Evolutionary conservation across 805 yeast species (phyloP).

Genomic region (Groenewaldozyma tartarivorans): DNA sequence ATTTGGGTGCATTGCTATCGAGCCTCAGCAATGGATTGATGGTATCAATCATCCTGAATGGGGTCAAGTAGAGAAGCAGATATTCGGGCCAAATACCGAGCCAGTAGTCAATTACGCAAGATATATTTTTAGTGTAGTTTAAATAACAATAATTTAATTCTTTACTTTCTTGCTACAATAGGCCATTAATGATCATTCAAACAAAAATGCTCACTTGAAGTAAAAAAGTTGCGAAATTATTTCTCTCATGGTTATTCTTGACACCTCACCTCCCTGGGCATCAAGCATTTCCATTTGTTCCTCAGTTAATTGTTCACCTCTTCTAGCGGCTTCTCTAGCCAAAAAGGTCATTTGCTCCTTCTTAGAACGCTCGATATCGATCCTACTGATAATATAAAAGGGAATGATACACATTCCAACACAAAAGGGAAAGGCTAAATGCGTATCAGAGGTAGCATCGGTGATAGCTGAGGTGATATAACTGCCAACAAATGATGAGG

Average conservation of each 20-base stretch:
- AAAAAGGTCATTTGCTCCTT: conserved; percentile 7
- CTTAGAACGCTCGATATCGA: no score
- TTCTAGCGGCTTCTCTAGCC: conserved; percentile 7
- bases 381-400: no score
- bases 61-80: conserved; percentile 5
- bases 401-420: conserved; percentile 12
- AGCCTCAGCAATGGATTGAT: conserved; percentile 6
- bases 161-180: no score
- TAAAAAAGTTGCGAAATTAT: no score
- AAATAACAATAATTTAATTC: no score
- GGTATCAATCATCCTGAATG: conserved; percentile 5
- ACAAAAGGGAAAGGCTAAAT: conserved; percentile 9
- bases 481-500: conserved; percentile 12
- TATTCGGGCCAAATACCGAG: conserved; percentile 1
- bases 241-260: not conserved
- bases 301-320: no score
- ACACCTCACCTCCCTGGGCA: no score
- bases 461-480: conserved; percentile 13
- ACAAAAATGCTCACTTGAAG: no score
- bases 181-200: no score
- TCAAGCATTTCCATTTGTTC: no score
- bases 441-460: conserved; percentile 8
- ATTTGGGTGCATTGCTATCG: conserved; percentile 6
- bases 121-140: conserved; percentile 3
- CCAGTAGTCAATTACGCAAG: conserved; percentile 5